Percentiles rank a stretch among this genome's conserved stretches.
These are phyloP conservation scores for Boletus barrowsii DNA, from an alignment of 768 basidiomycete species.

Conservation along the genomic window DNA sequence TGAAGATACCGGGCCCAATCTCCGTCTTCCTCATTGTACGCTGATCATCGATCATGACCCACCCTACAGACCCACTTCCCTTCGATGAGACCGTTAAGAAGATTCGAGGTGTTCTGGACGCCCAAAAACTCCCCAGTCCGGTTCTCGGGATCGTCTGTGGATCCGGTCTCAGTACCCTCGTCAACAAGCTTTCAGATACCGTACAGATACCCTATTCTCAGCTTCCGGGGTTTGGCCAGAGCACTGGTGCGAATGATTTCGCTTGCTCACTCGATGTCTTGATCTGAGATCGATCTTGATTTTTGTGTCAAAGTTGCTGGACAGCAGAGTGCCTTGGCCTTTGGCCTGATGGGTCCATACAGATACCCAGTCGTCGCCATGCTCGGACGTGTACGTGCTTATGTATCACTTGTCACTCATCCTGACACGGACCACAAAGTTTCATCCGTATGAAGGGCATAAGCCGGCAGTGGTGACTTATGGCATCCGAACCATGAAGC, in stretches of 20 bases:
- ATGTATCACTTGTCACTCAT: not conserved
- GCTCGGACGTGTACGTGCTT: constrained; percentile 69
- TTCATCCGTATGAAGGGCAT: constrained; percentile 87
- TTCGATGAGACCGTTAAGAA: constrained; percentile 30
- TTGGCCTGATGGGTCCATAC: constrained; percentile 66
- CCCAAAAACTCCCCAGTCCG: constrained; percentile 46
- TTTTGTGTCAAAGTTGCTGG: constrained; percentile 57
- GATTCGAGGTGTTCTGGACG: constrained; percentile 24
- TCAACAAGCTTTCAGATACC: constrained; percentile 52
- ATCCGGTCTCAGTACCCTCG: constrained; percentile 78
- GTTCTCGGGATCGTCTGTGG: constrained; percentile 84
- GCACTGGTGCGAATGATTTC: constrained; percentile 55
- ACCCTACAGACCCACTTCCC: constrained; percentile 14
- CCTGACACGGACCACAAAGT: constrained; percentile 40
- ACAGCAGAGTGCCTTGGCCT: constrained; percentile 76
- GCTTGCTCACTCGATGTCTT: not conserved
- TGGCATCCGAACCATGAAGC: constrained; percentile 77
- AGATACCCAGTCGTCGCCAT: constrained; percentile 85
- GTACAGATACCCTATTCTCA: constrained; percentile 61
- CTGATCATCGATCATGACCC: constrained; percentile 15
- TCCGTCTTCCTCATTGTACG: not conserved
- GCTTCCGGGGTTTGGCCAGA: constrained; percentile 71
- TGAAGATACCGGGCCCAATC: too few species aligned
- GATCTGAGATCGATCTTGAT: not conserved
- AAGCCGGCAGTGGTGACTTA: constrained; percentile 65